These are phyloP conservation scores for Circinella minor DNA, from an alignment of 371 early-diverging fungal genomes.

Conservation along the genomic window DNA sequence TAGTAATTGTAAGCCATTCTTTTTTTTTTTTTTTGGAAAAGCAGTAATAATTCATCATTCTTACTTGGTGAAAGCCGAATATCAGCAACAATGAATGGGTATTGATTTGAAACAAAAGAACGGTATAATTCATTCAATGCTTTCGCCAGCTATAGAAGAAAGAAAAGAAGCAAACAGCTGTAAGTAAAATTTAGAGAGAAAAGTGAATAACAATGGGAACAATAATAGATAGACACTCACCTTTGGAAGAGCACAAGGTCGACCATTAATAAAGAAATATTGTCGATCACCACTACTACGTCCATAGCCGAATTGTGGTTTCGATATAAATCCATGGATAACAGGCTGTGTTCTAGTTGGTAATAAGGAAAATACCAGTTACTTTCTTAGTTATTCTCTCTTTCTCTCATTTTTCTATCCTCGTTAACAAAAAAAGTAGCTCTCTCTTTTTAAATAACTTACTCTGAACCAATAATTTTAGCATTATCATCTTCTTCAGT, in stretches of 20 bases:
- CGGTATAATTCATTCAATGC: conserved; percentile 85
- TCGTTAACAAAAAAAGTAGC: background rate
- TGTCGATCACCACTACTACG: conserved; percentile 83
- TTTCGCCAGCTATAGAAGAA: conserved; percentile 37
- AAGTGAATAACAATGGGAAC: background rate
- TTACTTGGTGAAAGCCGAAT: conserved; percentile 63
- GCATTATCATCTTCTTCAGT: background rate
- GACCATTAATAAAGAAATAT: conserved; percentile 86
- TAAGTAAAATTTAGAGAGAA: no score
- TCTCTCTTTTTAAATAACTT: background rate
- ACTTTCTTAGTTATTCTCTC: no score
- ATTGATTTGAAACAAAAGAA: conserved; percentile 68
- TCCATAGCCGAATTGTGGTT: conserved; percentile 71
- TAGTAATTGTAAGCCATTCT: background rate
- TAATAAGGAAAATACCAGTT: no score
- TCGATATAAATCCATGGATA: conserved; percentile 68
- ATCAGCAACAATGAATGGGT: conserved; percentile 82
- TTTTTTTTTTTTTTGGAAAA: no score
- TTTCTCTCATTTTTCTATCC: no score
- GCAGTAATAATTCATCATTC: background rate
- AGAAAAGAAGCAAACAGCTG: no score
- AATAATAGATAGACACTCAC: conserved; percentile 29
- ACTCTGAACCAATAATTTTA: background rate
- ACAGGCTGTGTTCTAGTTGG: background rate
- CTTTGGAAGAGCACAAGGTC: conserved; percentile 87